Percentiles rank a stretch among this genome's conserved stretches.
These are phyloP conservation scores for Tilletia walkeri DNA, from an alignment of 1,284 basidiomycete genomes.

Conservation along the genomic window DNA sequence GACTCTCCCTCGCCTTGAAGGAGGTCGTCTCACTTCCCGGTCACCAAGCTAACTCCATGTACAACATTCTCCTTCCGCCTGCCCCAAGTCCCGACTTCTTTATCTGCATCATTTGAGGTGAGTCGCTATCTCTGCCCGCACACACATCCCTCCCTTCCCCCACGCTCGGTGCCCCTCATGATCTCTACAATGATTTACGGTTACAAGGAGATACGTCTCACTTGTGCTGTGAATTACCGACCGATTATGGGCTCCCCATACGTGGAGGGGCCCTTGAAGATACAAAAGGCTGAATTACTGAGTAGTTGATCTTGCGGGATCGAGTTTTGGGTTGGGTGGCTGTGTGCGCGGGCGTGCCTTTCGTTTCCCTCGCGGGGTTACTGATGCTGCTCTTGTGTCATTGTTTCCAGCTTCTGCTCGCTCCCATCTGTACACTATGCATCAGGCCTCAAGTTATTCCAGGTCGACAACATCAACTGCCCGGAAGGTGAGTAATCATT, in stretches of 20 bases:
- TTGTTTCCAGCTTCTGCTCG: too few relatives aligned
- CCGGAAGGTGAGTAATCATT: background rate
- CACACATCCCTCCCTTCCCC: background rate
- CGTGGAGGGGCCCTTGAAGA: slow-evolving; percentile 12
- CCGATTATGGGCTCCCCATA: slow-evolving; percentile 13
- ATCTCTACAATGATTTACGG: slow-evolving; percentile 6
- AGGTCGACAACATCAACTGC: background rate
- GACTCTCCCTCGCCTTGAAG: too few relatives aligned
- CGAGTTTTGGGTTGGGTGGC: too few relatives aligned
- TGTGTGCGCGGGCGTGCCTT: too few relatives aligned
- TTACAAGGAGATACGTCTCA: background rate
- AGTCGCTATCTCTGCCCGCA: background rate
- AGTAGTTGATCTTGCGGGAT: background rate
- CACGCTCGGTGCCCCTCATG: background rate
- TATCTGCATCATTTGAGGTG: background rate
- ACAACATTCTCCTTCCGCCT: background rate
- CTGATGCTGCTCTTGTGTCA: too few relatives aligned
- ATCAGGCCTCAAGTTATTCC: background rate
- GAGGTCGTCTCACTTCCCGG: too few relatives aligned
- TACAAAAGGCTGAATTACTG: slow-evolving; percentile 14
- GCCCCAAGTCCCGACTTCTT: background rate
- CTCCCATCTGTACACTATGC: too few relatives aligned
- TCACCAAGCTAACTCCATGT: too few relatives aligned
- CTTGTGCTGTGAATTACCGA: slow-evolving; percentile 19
- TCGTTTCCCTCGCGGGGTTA: too few relatives aligned